A percentile compares a stretch with the other conserved stretches of the same genome.
Conservation (phyloP, 768 basidiomycete species). For the Tricholoma terreum region DNA sequence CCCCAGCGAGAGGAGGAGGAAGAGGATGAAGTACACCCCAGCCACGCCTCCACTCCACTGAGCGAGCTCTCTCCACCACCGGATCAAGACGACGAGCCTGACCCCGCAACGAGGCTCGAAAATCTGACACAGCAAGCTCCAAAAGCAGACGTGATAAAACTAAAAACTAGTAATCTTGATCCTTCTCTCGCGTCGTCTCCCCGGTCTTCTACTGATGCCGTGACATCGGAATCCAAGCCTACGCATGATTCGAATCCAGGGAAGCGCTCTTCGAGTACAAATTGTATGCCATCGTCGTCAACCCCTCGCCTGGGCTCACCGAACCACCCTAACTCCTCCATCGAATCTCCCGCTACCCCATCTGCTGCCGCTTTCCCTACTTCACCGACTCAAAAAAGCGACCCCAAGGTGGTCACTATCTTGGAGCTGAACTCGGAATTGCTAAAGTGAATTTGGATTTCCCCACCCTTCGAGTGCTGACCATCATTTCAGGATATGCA, state of each 20-base stretch:
- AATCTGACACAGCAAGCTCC: slow-evolving; percentile 1
- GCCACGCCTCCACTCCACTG: slow-evolving; percentile 59
- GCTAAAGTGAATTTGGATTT: slow-evolving; percentile 49
- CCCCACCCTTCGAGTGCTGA: slow-evolving; percentile 5
- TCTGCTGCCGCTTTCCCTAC: slow-evolving; percentile 14
- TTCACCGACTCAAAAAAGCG: slow-evolving; percentile 10
- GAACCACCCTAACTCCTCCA: slow-evolving; percentile 4
- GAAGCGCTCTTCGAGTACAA: slow-evolving; percentile 5
- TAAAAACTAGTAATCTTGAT: not conserved
- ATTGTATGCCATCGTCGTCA: not conserved
- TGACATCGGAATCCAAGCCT: slow-evolving; percentile 1
- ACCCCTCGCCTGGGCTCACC: not conserved
- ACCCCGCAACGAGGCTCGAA: slow-evolving; percentile 15
- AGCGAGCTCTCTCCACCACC: slow-evolving; percentile 73
- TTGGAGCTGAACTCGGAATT: slow-evolving; percentile 70
- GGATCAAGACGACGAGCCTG: slow-evolving; percentile 49
- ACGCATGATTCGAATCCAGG: slow-evolving; percentile 3
- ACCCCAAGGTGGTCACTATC: slow-evolving; percentile 55
- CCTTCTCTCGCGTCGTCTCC: not conserved
- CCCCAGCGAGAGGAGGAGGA: slow-evolving; percentile 25
- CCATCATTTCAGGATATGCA: slow-evolving; percentile 46
- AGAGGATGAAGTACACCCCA: slow-evolving; percentile 17
- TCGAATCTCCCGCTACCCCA: slow-evolving; percentile 15
- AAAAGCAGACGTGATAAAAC: not conserved
- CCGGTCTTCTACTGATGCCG: not conserved